Conservation (phyloP, 352 stramenopile species). For the Globisporangium uncinulatum region DNA sequence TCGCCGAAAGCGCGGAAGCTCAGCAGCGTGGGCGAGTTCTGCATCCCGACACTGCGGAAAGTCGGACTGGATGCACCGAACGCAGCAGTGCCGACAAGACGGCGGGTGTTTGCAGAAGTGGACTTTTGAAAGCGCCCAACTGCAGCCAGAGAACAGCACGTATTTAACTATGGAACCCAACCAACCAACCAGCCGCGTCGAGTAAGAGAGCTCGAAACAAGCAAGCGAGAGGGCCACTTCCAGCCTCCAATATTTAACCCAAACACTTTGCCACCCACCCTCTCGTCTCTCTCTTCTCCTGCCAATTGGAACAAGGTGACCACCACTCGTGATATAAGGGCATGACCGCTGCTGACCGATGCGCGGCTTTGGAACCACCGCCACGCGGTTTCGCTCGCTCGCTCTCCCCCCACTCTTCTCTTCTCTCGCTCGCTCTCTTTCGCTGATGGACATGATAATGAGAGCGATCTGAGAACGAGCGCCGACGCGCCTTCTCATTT, state of each 20-base stretch:
- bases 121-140: conserved; percentile 62
- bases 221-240: conserved; percentile 1
- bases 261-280: background rate
- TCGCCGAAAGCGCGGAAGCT: conserved; percentile 59
- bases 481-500: no score
- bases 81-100: conserved; percentile 35
- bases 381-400: background rate
- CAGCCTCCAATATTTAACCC: background rate
- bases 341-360: no score
- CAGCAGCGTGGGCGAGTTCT: conserved; percentile 38
- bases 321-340: no score
- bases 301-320: no score
- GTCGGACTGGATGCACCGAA: conserved; percentile 21
- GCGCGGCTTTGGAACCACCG: no score
- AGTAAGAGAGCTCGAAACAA: background rate
- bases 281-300: no score
- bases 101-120: conserved; percentile 74
- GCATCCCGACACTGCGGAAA: conserved; percentile 36
- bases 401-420: background rate
- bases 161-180: conserved; percentile 14
- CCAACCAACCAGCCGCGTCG: background rate
- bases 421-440: no score
- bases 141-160: background rate
- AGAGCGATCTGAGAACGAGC: no score
- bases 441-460: no score